phyloP scores from a whole-genome alignment of 2,329 filamentous ascomycete genomes.

The Aureobasidium sp. region DNA sequence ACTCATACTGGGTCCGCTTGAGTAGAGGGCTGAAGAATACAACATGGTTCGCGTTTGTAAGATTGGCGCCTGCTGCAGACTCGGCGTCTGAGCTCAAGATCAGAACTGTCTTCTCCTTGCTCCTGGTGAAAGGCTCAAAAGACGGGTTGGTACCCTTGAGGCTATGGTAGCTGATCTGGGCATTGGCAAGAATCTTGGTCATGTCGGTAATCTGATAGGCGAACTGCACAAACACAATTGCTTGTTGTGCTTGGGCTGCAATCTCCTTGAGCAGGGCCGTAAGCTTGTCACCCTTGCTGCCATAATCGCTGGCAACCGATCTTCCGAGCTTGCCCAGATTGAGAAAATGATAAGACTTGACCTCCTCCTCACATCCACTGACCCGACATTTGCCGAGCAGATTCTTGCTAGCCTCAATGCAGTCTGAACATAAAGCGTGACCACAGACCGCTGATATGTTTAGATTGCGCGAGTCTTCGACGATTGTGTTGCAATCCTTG shows the following conservation, averaged over 20 bases:
- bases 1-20: conserved; percentile 43
- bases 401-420: conserved; percentile 23
- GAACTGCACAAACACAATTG: conserved; percentile 50
- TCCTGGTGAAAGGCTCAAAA: background rate
- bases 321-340: conserved; percentile 29
- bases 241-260: conserved; percentile 37
- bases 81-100: conserved; percentile 50
- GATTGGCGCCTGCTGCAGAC: conserved; percentile 52
- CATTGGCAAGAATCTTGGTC: conserved; percentile 26
- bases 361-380: conserved; percentile 32
- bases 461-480: background rate
- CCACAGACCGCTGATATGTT: background rate
- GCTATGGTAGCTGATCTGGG: conserved; percentile 11
- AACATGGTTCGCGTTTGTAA: conserved; percentile 56
- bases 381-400: conserved; percentile 32
- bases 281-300: conserved; percentile 42
- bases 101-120: conserved; percentile 40
- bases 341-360: conserved; percentile 35
- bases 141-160: no score
- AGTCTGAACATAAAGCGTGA: conserved; percentile 20
- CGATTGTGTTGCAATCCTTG: background rate
- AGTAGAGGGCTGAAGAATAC: conserved; percentile 54
- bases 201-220: conserved; percentile 36
- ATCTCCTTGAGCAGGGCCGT: conserved; percentile 37
- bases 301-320: conserved; percentile 23